phyloP scores from a whole-genome alignment of 148 eudicot genomes.

The Vaccinium darrowii region DNA sequence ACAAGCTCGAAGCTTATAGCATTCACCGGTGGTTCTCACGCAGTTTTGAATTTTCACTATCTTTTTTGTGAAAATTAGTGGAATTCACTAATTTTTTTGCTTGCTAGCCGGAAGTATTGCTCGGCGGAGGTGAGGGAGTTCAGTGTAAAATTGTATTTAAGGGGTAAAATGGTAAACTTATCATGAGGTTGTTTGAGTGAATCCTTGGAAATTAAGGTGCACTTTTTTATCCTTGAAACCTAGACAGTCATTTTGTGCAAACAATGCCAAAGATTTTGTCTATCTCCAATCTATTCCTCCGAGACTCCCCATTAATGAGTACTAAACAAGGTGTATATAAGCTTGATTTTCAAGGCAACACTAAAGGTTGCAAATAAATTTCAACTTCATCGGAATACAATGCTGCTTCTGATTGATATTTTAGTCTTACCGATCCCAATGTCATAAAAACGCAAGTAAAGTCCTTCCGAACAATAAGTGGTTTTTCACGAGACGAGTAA shows the following conservation, averaged over 20 bases:
- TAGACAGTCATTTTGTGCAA: background rate
- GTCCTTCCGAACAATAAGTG: background rate
- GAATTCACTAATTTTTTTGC: too few relatives aligned
- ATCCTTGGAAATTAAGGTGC: too few relatives aligned
- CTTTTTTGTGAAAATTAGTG: too few relatives aligned
- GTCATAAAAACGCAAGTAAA: background rate
- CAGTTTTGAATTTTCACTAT: too few relatives aligned
- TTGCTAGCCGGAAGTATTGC: too few relatives aligned
- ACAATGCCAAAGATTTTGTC: background rate
- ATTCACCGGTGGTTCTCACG: too few relatives aligned
- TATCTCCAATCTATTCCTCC: background rate
- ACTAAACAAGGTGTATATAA: background rate
- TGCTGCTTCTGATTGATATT: background rate
- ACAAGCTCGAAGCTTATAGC: too few relatives aligned
- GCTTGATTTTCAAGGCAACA: background rate
- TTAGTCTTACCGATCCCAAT: background rate
- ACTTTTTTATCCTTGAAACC: background rate
- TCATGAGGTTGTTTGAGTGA: too few relatives aligned
- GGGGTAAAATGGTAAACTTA: too few relatives aligned
- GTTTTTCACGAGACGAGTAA: background rate
- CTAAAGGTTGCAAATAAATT: background rate
- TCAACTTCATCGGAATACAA: background rate
- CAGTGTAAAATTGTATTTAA: too few relatives aligned
- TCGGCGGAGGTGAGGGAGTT: too few relatives aligned
- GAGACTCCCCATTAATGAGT: background rate